Base-by-base conservation (phyloP, 2,329 filamentous ascomycete species). In the Monilinia fructigena region DNA sequence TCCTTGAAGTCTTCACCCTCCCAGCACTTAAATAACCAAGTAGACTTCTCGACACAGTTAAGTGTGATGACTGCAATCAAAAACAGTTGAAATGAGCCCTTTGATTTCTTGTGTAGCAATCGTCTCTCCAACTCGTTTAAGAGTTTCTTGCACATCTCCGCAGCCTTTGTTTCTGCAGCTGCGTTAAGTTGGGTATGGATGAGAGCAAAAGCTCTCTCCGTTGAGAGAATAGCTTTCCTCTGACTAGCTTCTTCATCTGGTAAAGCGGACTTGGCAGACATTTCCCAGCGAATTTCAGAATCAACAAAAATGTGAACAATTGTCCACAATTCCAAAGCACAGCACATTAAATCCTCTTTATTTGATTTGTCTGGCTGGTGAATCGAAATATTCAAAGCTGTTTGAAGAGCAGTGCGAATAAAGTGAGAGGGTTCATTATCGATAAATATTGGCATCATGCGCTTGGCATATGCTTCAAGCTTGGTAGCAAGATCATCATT, bases 21-120 rank as follows among this genome's bases (percentile, higher is more conserved):
- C 86, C 86, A 89, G 2, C 85, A 86, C 69, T 88, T 87, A 77
- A 89, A 89, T 0, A 85, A 83, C 87, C 86, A 89, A 0, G 86
- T 89, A 0, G 85, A 86, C 77, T 89, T 89, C 74, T 89, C 87
- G 18, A 89, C 80, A 70, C 85, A 88, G 72, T 87, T 88, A 58
- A 89, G 81, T 68, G 89, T 83, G 64, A 89, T 83, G 65, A 89
- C 76, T 3, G 85, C 82, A 3, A 86, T 83, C 28, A 89, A 81
- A 72, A 86, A 89, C 76, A 87, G 84, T 70, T 82, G 82, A 72
- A 87, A 87, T 42, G 83, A 83, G 31, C 42, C 50, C 45, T 31
- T 58, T 63, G 86, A 81, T 71, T 82, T 85, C 66, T 81, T 82
- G 72, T 86, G 86, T 67, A 87, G 83, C 42, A 89, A 78, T 48